Evolutionary conservation across 2,329 filamentous ascomycete species (phyloP).

Genomic region (Aspergillus sp.): DNA sequence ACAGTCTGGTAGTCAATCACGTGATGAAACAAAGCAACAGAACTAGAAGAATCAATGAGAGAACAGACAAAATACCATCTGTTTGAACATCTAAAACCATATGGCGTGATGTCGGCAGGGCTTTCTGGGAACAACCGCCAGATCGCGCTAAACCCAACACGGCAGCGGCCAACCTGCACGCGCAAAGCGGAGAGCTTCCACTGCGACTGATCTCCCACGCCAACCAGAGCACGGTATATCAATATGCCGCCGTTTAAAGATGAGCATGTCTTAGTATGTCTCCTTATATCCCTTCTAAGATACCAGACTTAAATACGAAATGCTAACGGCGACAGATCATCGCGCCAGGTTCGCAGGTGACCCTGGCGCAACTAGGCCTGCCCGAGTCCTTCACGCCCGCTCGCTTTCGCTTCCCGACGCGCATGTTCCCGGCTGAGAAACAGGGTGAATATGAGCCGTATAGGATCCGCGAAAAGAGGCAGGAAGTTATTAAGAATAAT

Average conservation of each 20-base stretch:
- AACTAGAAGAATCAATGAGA: no score
- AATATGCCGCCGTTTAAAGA: constrained; percentile 48
- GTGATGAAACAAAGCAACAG: no score
- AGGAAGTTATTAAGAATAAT: constrained; percentile 20
- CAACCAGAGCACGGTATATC: constrained; percentile 8
- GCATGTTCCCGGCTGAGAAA: constrained; percentile 82
- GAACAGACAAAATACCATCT: no score
- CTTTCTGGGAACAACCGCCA: no score
- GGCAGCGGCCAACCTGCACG: constrained; percentile 13
- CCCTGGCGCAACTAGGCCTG: constrained; percentile 83
- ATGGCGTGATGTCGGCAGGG: no score
- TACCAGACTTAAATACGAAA: neutral
- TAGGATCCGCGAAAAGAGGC: constrained; percentile 56
- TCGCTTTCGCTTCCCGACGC: constrained; percentile 75
- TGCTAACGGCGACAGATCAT: constrained; percentile 36
- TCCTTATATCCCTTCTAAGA: neutral
- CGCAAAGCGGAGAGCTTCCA: constrained; percentile 11
- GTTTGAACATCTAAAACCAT: no score
- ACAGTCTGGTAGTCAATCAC: no score
- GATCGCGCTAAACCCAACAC: constrained; percentile 17
- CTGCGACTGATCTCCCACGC: constrained; percentile 11
- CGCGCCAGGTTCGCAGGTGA: constrained; percentile 71
- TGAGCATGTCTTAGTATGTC: constrained; percentile 45
- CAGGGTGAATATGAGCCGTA: constrained; percentile 74
- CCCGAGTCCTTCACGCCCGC: constrained; percentile 87